These are phyloP conservation scores for Blastobotrys persicus DNA, from an alignment of 1,139 yeast genomes.

Conservation along the genomic window DNA sequence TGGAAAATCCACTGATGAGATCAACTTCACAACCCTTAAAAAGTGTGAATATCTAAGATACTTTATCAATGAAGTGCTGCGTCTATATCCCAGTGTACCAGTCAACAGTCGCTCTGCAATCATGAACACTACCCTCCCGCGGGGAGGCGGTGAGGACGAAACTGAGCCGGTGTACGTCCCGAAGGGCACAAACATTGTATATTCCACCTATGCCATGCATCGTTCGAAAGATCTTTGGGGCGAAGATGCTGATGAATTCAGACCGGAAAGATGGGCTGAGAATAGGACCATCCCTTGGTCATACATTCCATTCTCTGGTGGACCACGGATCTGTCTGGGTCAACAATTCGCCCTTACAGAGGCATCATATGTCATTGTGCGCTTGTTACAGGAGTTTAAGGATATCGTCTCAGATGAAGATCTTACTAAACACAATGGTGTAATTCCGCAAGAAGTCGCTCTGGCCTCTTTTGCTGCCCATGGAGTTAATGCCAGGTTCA, in stretches of 20 bases:
- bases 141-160: conserved; percentile 43
- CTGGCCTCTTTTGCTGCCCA: neutral
- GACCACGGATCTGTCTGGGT: conserved; percentile 60
- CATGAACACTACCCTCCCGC: conserved; percentile 34
- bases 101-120: conserved; percentile 50
- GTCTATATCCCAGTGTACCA: conserved; percentile 59
- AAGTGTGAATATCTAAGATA: conserved; percentile 49
- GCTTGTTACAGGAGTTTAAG: conserved; percentile 43
- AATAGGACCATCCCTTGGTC: conserved; percentile 31
- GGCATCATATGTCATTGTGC: conserved; percentile 47
- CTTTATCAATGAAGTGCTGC: conserved; percentile 50
- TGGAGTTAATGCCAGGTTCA: neutral
- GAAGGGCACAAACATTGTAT: conserved; percentile 49
- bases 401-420: conserved; percentile 13
- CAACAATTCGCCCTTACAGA: conserved; percentile 61
- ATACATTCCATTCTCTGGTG: conserved; percentile 50
- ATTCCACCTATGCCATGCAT: conserved; percentile 47
- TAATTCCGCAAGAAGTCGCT: neutral
- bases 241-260: conserved; percentile 47
- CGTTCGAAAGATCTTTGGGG: conserved; percentile 47
- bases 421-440: neutral
- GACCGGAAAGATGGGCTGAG: conserved; percentile 52
- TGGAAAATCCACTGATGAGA: conserved; percentile 25
- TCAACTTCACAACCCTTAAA: conserved; percentile 51
- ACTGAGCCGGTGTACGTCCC: conserved; percentile 45